These are phyloP conservation scores for Lactarius pseudohatsudake DNA, from an alignment of 768 basidiomycete species.

Conservation along the genomic window DNA sequence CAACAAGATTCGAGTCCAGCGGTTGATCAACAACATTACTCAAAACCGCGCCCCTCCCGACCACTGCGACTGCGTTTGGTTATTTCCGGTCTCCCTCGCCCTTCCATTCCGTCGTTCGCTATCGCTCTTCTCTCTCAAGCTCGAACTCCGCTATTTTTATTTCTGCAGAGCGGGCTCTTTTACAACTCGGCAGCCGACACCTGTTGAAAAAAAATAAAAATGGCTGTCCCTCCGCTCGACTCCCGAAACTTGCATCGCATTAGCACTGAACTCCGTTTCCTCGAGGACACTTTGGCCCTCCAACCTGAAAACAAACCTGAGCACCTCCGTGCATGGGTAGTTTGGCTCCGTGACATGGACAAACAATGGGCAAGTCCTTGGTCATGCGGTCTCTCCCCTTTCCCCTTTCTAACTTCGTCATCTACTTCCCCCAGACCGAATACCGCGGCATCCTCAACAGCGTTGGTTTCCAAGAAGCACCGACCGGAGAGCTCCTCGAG, in stretches of 20 bases:
- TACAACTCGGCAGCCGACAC: neutral
- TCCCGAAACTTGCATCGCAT: slow-evolving; percentile 25
- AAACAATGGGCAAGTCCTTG: slow-evolving; percentile 25
- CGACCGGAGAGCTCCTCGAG: slow-evolving; percentile 20
- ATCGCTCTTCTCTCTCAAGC: slow-evolving; percentile 9
- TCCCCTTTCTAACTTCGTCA: slow-evolving; percentile 6
- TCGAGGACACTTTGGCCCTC: slow-evolving; percentile 14
- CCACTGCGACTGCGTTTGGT: slow-evolving; percentile 10
- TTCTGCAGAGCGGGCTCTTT: slow-evolving; percentile 24
- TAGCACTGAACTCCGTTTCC: slow-evolving; percentile 20
- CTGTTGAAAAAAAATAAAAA: slow-evolving; percentile 10
- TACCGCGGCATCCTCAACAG: slow-evolving; percentile 24
- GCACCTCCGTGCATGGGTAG: slow-evolving; percentile 20
- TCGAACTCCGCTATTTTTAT: slow-evolving; percentile 18
- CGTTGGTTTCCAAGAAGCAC: slow-evolving; percentile 23
- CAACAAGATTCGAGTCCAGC: slow-evolving; percentile 28
- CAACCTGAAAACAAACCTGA: slow-evolving; percentile 23
- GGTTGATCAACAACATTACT: slow-evolving; percentile 26
- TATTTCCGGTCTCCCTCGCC: slow-evolving; percentile 11
- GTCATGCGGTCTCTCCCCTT: neutral
- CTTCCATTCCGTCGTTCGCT: slow-evolving; percentile 14
- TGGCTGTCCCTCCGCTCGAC: slow-evolving; percentile 20
- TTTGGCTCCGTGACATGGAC: slow-evolving; percentile 23
- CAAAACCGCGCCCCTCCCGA: slow-evolving; percentile 16
- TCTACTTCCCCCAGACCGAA: slow-evolving; percentile 11